Conservation (phyloP, 116 monocot genomes). For the Iris pallida region DNA sequence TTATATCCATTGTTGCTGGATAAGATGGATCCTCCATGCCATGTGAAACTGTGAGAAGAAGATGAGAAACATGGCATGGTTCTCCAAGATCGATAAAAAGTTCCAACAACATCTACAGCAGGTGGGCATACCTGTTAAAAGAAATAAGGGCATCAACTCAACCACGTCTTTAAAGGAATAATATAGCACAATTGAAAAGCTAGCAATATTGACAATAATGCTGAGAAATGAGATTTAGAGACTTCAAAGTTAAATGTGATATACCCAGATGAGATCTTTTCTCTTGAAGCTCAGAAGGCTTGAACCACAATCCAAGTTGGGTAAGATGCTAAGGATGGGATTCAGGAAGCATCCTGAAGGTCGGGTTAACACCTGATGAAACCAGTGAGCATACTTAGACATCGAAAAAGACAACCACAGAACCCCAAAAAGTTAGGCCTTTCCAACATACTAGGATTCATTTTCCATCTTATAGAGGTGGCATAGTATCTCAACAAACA, state of each 20-base stretch:
- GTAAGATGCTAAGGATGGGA: conserved; percentile 57
- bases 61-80: conserved; percentile 92
- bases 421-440: too few relatives aligned
- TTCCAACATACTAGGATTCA: too few relatives aligned
- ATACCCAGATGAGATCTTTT: conserved; percentile 91
- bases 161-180: neutral
- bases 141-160: conserved; percentile 13
- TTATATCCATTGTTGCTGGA: too few relatives aligned
- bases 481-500: too few relatives aligned
- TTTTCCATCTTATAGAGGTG: too few relatives aligned
- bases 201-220: neutral
- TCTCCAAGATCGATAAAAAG: conserved; percentile 89
- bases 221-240: neutral
- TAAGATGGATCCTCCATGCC: too few relatives aligned
- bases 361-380: conserved; percentile 66
- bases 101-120: conserved; percentile 88
- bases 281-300: conserved; percentile 81
- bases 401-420: too few relatives aligned
- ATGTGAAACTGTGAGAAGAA: too few relatives aligned
- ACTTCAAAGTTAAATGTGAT: neutral
- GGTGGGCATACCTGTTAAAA: conserved; percentile 75
- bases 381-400: too few relatives aligned
- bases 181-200: too few relatives aligned
- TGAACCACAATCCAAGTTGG: conserved; percentile 52
- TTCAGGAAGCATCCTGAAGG: conserved; percentile 80